Percentiles rank a stretch among this genome's conserved stretches.
phyloP scores from a whole-genome alignment of 805 yeast genomes.

The Ogataea haglerorum region DNA sequence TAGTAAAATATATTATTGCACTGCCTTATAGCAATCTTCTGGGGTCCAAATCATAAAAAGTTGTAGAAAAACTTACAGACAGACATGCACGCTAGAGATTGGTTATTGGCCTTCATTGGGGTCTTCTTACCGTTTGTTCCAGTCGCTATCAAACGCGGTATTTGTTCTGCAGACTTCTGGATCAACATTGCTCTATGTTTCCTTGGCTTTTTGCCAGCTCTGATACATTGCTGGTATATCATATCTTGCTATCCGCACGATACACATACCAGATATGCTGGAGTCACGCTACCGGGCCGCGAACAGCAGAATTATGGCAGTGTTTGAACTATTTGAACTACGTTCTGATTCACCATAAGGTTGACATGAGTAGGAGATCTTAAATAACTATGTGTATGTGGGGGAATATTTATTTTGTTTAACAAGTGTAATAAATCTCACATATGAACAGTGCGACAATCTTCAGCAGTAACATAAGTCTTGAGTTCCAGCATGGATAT shows the following conservation, averaged over 20 bases:
- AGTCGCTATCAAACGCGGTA: slow-evolving; percentile 64
- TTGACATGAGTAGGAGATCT: background rate
- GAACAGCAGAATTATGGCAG: slow-evolving; percentile 34
- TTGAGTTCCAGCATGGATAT: slow-evolving; percentile 1
- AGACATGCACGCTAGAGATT: slow-evolving; percentile 36
- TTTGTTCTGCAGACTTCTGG: slow-evolving; percentile 54
- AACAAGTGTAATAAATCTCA: background rate
- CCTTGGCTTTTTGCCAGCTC: slow-evolving; percentile 74
- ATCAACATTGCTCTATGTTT: slow-evolving; percentile 65
- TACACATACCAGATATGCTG: slow-evolving; percentile 24
- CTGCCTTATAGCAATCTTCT: slow-evolving; percentile 8
- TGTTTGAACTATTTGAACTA: slow-evolving; percentile 20
- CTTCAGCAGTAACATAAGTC: background rate
- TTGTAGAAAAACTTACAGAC: background rate
- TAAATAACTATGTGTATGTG: background rate
- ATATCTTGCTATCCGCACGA: slow-evolving; percentile 65
- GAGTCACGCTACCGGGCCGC: slow-evolving; percentile 37
- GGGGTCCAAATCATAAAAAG: background rate
- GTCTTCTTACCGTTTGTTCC: slow-evolving; percentile 71
- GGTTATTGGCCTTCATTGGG: slow-evolving; percentile 67
- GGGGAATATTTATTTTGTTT: slow-evolving; percentile 4
- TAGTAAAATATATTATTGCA: background rate
- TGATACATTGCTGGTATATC: slow-evolving; percentile 74
- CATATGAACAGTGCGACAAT: background rate
- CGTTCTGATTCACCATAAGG: background rate